These are phyloP conservation scores for Aspergillus ochraceus DNA, from an alignment of 2,329 filamentous ascomycete genomes.

Conservation along the genomic window DNA sequence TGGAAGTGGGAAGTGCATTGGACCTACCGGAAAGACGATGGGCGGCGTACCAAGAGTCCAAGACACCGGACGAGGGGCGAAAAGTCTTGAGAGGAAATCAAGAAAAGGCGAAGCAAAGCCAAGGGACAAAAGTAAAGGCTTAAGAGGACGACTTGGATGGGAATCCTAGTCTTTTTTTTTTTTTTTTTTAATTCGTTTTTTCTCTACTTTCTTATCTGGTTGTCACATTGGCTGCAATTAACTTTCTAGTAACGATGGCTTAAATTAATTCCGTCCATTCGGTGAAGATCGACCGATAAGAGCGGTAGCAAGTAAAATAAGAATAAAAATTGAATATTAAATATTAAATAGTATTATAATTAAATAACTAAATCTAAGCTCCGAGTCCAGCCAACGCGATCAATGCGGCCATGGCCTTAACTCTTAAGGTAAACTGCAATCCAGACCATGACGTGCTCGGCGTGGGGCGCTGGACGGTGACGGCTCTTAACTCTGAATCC, in stretches of 20 bases:
- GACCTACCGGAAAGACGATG: background rate
- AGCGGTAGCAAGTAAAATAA: background rate
- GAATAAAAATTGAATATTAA: background rate
- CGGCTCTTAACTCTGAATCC: background rate
- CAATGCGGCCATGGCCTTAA: background rate
- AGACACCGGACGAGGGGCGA: constrained; percentile 7
- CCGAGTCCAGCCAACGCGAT: too few species aligned
- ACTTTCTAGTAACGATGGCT: background rate
- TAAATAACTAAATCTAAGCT: too few species aligned
- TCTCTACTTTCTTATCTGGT: background rate
- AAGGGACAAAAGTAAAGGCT: constrained; percentile 9
- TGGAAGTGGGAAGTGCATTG: background rate
- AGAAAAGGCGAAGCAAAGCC: constrained; percentile 6
- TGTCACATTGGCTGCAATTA: background rate
- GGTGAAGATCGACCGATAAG: background rate
- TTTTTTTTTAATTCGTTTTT: too few species aligned
- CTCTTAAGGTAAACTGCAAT: background rate
- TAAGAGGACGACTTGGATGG: background rate
- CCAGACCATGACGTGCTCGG: constrained; percentile 10
- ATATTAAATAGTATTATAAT: too few species aligned
- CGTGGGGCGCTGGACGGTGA: background rate
- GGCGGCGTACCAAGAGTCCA: background rate
- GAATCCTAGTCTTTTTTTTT: background rate
- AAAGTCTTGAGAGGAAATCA: constrained; percentile 1
- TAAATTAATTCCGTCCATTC: background rate